Conservation (phyloP, 441 rosid genomes). For the Populus hybrid region DNA sequence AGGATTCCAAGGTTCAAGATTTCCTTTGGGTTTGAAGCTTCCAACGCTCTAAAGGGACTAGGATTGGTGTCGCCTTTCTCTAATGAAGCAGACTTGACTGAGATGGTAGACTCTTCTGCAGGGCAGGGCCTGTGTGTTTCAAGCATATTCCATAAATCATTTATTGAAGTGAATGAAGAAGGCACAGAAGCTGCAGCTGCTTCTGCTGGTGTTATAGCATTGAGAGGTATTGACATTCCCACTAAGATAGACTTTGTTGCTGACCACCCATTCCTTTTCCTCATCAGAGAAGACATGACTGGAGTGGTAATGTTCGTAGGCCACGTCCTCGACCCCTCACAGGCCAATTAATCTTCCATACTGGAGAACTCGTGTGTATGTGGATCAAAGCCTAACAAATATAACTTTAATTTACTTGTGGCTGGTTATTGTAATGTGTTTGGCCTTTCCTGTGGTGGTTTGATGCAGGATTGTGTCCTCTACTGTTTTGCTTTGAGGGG, state of each 20-base stretch:
- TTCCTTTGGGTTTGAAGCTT: conserved; percentile 67
- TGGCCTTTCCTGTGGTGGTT: background rate
- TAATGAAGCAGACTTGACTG: conserved; percentile 54
- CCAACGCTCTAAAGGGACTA: conserved; percentile 49
- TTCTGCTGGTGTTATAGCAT: conserved; percentile 37
- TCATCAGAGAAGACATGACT: conserved; percentile 62
- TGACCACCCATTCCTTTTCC: conserved; percentile 75
- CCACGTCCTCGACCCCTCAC: conserved; percentile 58
- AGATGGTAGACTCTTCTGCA: conserved; percentile 63
- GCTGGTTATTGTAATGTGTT: background rate
- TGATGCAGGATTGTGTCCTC: background rate
- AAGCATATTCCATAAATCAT: conserved; percentile 63
- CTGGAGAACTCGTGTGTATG: background rate
- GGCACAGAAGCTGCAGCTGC: conserved; percentile 83
- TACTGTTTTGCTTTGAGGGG: background rate
- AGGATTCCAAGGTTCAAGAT: conserved; percentile 67
- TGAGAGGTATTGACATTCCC: conserved; percentile 7
- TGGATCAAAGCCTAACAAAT: conserved; percentile 10
- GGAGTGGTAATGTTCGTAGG: conserved; percentile 67
- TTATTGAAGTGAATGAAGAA: conserved; percentile 85
- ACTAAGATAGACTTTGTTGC: conserved; percentile 58
- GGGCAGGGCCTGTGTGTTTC: conserved; percentile 48
- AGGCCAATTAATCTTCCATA: conserved; percentile 16
- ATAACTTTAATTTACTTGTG: background rate
- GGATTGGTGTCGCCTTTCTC: conserved; percentile 61